Conservation (phyloP, 257 asterid genomes). For the Solanum etuberosum region DNA sequence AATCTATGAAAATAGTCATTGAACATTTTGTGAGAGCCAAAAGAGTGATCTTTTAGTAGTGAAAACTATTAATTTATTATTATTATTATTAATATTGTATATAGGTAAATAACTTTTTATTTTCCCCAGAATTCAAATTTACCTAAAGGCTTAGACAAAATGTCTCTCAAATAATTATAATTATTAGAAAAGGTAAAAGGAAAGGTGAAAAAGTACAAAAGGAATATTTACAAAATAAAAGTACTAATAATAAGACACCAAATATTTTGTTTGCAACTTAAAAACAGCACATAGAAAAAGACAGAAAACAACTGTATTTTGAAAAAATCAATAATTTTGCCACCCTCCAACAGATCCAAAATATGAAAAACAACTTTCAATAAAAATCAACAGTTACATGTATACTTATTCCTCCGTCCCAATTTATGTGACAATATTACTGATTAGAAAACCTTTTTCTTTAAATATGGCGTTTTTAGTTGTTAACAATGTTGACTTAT, state of each 20-base stretch:
- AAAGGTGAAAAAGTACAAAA: not conserved
- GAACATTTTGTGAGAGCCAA: not conserved
- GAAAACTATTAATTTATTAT: too few relatives aligned
- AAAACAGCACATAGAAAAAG: not conserved
- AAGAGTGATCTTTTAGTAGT: not conserved
- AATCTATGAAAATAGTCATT: not conserved
- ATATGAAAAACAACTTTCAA: not conserved
- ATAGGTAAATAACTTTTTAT: not conserved
- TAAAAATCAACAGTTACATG: not conserved
- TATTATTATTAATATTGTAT: not conserved
- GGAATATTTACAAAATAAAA: not conserved
- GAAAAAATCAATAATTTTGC: not conserved
- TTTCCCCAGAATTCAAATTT: not conserved
- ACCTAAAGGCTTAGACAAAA: not conserved
- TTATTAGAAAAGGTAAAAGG: not conserved
- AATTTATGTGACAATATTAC: not conserved
- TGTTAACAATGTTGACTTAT: not conserved
- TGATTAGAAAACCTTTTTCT: rapidly evolving
- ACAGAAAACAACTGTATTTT: not conserved
- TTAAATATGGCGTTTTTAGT: not conserved
- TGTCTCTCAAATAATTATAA: not conserved
- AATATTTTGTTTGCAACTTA: not conserved
- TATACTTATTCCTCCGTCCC: rapidly evolving
- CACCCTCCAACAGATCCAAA: not conserved
- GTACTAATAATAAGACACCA: not conserved